Base-by-base conservation (phyloP, 176 grass and related monocot genomes). In the Cymbopogon citratus region DNA sequence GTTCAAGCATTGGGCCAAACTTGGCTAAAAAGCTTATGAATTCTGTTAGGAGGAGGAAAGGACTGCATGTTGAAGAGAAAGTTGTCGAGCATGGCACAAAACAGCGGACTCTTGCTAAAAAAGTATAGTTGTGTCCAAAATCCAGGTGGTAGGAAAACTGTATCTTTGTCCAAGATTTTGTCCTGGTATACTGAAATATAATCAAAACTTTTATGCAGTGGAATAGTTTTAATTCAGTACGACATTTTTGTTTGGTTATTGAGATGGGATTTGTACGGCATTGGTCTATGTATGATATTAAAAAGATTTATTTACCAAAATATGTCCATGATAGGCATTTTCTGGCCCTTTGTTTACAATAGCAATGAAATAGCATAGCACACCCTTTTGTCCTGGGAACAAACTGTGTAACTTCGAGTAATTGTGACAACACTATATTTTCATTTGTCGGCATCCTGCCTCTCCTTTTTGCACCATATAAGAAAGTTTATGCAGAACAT, bases 41-140 rank as follows among this genome's bases (percentile, higher is more conserved):
- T 92, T 90, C 90, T 45, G 88, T 98, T 49, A 92, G 95, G 54
- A 70, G 92, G 80, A 90, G 92, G 75, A 98, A 98, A 76, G 95
- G 95, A 12, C 77, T 98, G 33, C 90, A 85, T 82, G 90, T 98
- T 3, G 92, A 98, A 70, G 90, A 98, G 73, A 94, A 98, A 76
- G 95, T 94, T 35, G 95, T 98, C n/a, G 87, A 98, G 61, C 92
- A 94, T 68, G 95, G 92, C 24, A 91, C 95, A 36, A 98, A 98
- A 69, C 95, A 98, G 85, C 84, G 95, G 80, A 94, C 95, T 13
- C 90, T 92, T 12, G 88, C 95, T 40, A 92, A 93, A 71, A 98
- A 98, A 85, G 95, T 98, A 40, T 98, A 85, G 87, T 51, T 81
- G 8, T 43, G 7, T 51, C 68, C 68, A 2, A 41, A 41, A 41